Evolutionary conservation across 345 rosid species (phyloP).

Genomic region (Gossypium ekmanianum): DNA sequence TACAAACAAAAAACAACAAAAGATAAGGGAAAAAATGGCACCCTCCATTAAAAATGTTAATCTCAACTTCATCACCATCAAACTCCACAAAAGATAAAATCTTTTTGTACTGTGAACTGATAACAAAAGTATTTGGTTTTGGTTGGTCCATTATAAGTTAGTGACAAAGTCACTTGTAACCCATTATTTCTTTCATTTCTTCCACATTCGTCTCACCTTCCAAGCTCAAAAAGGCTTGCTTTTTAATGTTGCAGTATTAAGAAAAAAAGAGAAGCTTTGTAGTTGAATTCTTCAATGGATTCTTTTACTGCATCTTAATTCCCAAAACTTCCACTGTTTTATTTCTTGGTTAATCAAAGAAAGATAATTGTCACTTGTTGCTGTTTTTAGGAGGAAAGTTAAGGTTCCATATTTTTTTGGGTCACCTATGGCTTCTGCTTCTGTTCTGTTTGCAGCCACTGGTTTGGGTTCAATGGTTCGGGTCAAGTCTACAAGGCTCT

Average conservation of each 20-base stretch:
- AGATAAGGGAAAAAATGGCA: background rate
- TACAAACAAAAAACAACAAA: background rate
- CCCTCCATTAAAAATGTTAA: background rate
- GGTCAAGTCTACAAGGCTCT: slow-evolving; percentile 37
- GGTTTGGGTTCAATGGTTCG: slow-evolving; percentile 38
- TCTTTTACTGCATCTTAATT: background rate
- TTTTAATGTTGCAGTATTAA: background rate
- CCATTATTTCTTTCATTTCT: background rate
- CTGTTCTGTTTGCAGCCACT: slow-evolving; percentile 57
- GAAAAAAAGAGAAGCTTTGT: background rate
- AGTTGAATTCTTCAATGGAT: background rate
- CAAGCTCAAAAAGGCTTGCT: background rate
- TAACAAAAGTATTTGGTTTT: background rate
- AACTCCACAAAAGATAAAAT: background rate
- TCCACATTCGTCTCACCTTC: background rate
- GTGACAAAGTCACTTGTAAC: background rate
- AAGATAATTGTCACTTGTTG: background rate
- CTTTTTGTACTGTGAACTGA: background rate
- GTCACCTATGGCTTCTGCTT: slow-evolving; percentile 65
- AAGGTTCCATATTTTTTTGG: slow-evolving; percentile 1
- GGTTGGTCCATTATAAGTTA: slow-evolving; percentile 7
- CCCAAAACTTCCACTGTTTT: background rate
- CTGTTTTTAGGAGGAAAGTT: background rate
- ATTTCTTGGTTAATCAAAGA: background rate
- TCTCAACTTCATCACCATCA: background rate